Evolutionary conservation across 2,329 filamentous ascomycete species (phyloP).

Genomic region (Scytalidium sp.): DNA sequence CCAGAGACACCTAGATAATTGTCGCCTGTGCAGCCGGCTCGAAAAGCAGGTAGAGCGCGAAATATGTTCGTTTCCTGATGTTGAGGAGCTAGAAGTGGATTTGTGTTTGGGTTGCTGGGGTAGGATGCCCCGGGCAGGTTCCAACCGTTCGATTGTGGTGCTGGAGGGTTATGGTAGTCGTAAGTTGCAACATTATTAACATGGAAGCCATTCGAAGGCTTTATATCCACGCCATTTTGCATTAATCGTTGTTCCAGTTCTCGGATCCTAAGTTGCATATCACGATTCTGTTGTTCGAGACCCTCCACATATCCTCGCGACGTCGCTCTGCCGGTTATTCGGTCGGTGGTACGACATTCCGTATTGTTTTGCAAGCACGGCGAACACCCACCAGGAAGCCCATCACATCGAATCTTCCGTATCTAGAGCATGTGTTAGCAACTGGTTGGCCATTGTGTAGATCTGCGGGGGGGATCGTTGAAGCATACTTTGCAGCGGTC

Average conservation of each 20-base stretch:
- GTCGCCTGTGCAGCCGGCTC: constrained; percentile 44
- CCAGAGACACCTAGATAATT: constrained; percentile 64
- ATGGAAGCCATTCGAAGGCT: constrained; percentile 35
- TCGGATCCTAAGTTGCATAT: constrained; percentile 63
- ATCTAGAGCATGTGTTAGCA: constrained; percentile 45
- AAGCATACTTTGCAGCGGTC: constrained; percentile 76
- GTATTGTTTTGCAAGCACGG: constrained; percentile 74
- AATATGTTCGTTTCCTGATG: constrained; percentile 20
- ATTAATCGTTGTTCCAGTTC: constrained; percentile 66
- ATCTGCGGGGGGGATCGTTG: neutral
- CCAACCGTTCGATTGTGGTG: constrained; percentile 13
- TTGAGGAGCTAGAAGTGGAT: constrained; percentile 5
- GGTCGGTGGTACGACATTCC: constrained; percentile 79
- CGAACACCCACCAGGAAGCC: constrained; percentile 74
- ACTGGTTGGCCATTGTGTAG: neutral
- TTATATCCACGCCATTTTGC: constrained; percentile 58
- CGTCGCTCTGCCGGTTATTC: constrained; percentile 78
- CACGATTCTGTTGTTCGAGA: constrained; percentile 69
- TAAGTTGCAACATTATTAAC: constrained; percentile 11
- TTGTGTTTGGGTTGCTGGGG: constrained; percentile 2
- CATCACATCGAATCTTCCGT: constrained; percentile 86
- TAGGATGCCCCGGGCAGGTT: constrained; percentile 9
- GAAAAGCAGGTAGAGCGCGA: constrained; percentile 19
- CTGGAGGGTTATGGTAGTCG: constrained; percentile 12
- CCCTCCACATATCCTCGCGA: constrained; percentile 75